Evolutionary conservation across 2,329 filamentous ascomycete genomes (phyloP), one percentile per base, ranked within the genome.

Genomic region (Phialocephala subalpina): DNA sequence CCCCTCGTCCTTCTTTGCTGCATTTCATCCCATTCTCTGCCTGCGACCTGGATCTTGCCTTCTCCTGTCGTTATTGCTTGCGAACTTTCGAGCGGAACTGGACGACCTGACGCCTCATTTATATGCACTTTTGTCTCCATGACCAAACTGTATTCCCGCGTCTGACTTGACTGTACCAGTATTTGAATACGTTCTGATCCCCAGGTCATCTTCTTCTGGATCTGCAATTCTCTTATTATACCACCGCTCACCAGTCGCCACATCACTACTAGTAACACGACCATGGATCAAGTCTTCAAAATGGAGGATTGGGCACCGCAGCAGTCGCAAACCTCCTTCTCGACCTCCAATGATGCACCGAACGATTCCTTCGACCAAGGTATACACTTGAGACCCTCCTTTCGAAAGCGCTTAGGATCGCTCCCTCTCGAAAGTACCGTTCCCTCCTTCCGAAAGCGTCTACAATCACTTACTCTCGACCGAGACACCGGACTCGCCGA

Each of bases 221-320:
- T 29, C 49, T 53, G 45, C n/a, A 3, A 49, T 6, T 22, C 45
- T 49, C 20, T 49, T n/a, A 25, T 12, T 49, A 22, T 49, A 29
- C 25, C 14, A 29, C 25, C 1, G 18, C 29, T 29, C 22, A 53
- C 5, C 49, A n/a, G 18, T 53, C 49, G 49, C 14, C 1, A 11
- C 14, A 4, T 16, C 49, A 6, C 25, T 53, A 11, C 22, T 14
- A 53, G 27, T 18, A 36, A 33, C 25, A 35, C 4, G 45, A 49
- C n/a, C 12, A 75, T 80, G 69, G 76, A 73, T 67, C 76, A 79
- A 70, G 77, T 80, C 66, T 78, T 80, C 68, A 77, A 78, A 59
- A 71, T 81, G 65, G 74, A 75, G 67, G 81, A 82, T 68, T 82
- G 80, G 81, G 78, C 80, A 49, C 75, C 79, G 60, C 81, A 82